phyloP scores from a whole-genome alignment of 352 stramenopile species.

The Elongisporangium prolatum region DNA sequence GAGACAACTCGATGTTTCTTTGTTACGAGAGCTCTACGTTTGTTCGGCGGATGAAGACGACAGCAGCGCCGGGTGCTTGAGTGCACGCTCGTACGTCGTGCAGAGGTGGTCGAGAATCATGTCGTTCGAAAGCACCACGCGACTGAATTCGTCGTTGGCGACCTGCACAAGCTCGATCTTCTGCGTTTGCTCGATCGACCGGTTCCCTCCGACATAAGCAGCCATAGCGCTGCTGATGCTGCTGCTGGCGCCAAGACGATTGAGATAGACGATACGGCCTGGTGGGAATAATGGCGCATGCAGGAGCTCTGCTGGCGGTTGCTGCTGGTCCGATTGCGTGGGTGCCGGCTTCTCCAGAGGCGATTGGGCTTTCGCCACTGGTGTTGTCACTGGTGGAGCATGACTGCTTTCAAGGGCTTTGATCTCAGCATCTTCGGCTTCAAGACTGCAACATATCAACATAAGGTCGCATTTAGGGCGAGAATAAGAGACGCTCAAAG shows the following conservation, averaged over 20 bases:
- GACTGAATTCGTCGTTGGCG: constrained; percentile 60
- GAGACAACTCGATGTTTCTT: neutral
- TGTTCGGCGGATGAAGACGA: neutral
- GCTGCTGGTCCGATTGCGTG: constrained; percentile 13
- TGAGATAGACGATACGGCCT: constrained; percentile 68
- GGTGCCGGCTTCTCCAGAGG: neutral
- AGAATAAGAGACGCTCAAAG: neutral
- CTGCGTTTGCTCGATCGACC: neutral
- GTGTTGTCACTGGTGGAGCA: neutral
- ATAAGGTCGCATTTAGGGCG: neutral
- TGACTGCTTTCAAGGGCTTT: neutral
- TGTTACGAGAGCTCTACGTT: neutral
- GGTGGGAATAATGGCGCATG: constrained; percentile 67
- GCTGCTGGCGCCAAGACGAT: constrained; percentile 21
- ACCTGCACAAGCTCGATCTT: constrained; percentile 62
- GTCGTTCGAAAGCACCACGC: constrained; percentile 70
- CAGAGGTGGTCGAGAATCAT: constrained; percentile 87
- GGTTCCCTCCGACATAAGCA: constrained; percentile 3
- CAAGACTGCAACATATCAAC: neutral
- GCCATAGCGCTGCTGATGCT: constrained; percentile 3
- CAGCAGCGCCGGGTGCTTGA: constrained; percentile 7
- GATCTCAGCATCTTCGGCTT: constrained; percentile 1
- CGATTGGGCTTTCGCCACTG: constrained; percentile 3
- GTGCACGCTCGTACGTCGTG: constrained; percentile 70
- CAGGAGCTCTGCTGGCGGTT: constrained; percentile 24